A percentile compares a stretch with the other conserved stretches of the same genome.
These are phyloP conservation scores for Quercus cerris DNA, from an alignment of 306 rosid genomes.

Conservation along the genomic window DNA sequence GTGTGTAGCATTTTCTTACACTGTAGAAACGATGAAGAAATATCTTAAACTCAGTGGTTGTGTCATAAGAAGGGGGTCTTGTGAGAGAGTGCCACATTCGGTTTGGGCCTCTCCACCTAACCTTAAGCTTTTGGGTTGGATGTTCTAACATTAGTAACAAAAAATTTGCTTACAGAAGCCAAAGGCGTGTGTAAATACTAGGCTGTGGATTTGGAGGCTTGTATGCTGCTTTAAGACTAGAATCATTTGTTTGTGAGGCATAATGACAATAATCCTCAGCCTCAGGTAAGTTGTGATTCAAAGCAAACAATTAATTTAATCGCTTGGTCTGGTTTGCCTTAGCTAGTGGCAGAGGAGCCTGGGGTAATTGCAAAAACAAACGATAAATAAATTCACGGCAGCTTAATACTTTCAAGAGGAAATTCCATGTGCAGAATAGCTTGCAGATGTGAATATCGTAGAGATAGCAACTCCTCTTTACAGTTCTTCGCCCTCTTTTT, in stretches of 20 bases:
- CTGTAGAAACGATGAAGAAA: too few relatives aligned
- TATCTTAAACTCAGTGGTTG: not conserved
- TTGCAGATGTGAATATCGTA: too few relatives aligned
- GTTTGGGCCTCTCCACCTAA: not conserved
- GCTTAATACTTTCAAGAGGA: too few relatives aligned
- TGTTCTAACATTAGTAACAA: not conserved
- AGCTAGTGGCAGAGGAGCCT: not conserved
- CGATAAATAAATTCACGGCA: too few relatives aligned
- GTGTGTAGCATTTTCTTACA: too few relatives aligned
- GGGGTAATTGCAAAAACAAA: too few relatives aligned
- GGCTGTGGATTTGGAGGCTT: conserved; percentile 98
- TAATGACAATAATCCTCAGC: conserved; percentile 50
- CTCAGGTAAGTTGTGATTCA: conserved; percentile 50
- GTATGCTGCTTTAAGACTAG: conserved; percentile 87
- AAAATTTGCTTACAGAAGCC: conserved; percentile 50
- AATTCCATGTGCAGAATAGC: too few relatives aligned
- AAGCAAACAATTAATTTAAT: not conserved
- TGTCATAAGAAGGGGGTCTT: not conserved
- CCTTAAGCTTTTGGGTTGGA: not conserved
- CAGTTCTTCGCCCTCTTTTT: too few relatives aligned
- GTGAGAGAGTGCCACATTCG: not conserved
- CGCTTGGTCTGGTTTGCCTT: not conserved
- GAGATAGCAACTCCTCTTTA: too few relatives aligned
- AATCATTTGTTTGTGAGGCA: conserved; percentile 82
- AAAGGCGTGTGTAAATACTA: conserved; percentile 61